Evolutionary conservation across 305 asterid species (phyloP).

Genomic region (Coffea humblotiana): DNA sequence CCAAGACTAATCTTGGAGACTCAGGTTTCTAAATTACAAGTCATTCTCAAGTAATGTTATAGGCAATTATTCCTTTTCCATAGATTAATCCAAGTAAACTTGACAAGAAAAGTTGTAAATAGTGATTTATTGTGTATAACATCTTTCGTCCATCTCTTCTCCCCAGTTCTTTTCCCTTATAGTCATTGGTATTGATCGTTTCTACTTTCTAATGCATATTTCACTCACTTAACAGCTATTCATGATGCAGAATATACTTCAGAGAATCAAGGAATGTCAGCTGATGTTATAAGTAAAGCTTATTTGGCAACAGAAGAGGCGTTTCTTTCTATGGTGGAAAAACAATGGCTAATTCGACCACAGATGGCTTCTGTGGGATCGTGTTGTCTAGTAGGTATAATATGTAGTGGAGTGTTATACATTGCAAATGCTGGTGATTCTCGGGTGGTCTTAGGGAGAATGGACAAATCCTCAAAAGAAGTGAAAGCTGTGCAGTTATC

Average conservation of each 20-base stretch:
- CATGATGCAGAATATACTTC: slow-evolving; percentile 36
- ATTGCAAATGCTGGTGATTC: slow-evolving; percentile 57
- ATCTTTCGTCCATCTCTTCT: neutral
- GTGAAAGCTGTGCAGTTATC: slow-evolving; percentile 46
- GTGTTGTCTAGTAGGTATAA: slow-evolving; percentile 46
- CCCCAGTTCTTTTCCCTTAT: neutral
- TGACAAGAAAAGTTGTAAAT: neutral
- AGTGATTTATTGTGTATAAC: neutral
- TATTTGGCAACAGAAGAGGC: slow-evolving; percentile 51
- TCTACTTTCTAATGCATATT: neutral
- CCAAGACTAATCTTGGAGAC: neutral
- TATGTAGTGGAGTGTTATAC: slow-evolving; percentile 41
- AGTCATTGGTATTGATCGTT: neutral
- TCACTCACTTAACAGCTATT: slow-evolving; percentile 20
- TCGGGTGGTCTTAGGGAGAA: slow-evolving; percentile 49
- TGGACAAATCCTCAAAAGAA: slow-evolving; percentile 35
- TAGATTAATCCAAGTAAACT: neutral
- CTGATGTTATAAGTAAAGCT: slow-evolving; percentile 43
- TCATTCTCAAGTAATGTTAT: neutral
- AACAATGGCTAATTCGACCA: slow-evolving; percentile 41
- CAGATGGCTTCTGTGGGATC: slow-evolving; percentile 58
- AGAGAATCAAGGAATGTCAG: slow-evolving; percentile 43
- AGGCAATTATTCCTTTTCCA: neutral
- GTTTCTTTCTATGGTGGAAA: slow-evolving; percentile 39
- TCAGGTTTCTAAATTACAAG: neutral